Percentiles rank a stretch among this genome's conserved stretches.
Evolutionary conservation across 2,329 filamentous ascomycete species (phyloP).

Genomic region (Ciborinia camelliae): DNA sequence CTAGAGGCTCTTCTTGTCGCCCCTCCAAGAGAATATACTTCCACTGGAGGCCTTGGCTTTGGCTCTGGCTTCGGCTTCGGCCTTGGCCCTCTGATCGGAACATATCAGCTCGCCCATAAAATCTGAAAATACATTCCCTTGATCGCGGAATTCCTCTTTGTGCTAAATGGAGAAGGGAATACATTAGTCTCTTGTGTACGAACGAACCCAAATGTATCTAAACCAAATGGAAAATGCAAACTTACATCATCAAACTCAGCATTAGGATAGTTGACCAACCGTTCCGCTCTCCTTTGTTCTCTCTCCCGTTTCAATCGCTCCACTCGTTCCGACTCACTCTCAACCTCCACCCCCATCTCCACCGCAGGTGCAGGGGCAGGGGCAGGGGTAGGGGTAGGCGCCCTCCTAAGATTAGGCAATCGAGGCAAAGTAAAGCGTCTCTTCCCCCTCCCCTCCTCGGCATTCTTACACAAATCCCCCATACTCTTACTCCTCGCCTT

Average conservation of each 20-base stretch:
- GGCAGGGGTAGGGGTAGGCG: too few relatives aligned
- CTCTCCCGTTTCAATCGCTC: not conserved
- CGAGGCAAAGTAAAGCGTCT: too few relatives aligned
- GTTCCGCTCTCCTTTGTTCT: not conserved
- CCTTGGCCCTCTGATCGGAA: not conserved
- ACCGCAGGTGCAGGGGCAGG: too few relatives aligned
- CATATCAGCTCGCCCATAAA: not conserved
- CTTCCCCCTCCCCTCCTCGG: too few relatives aligned
- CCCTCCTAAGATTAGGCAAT: not conserved
- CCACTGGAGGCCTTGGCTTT: too few relatives aligned
- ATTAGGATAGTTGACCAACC: not conserved
- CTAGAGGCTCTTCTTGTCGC: not conserved
- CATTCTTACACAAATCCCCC: too few relatives aligned
- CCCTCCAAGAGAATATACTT: too few relatives aligned
- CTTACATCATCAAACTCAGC: slow-evolving; percentile 5
- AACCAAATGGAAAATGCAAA: not conserved
- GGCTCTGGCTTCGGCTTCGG: not conserved
- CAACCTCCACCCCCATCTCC: not conserved
- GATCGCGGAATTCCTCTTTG: not conserved
- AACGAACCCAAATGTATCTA: not conserved
- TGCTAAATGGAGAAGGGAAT: not conserved
- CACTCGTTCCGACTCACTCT: not conserved
- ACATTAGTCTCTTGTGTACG: not conserved
- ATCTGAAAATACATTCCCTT: not conserved
- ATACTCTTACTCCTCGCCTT: not conserved